Conservation (phyloP, 2,329 filamentous ascomycete genomes). For the Cryphonectria carpinicola region DNA sequence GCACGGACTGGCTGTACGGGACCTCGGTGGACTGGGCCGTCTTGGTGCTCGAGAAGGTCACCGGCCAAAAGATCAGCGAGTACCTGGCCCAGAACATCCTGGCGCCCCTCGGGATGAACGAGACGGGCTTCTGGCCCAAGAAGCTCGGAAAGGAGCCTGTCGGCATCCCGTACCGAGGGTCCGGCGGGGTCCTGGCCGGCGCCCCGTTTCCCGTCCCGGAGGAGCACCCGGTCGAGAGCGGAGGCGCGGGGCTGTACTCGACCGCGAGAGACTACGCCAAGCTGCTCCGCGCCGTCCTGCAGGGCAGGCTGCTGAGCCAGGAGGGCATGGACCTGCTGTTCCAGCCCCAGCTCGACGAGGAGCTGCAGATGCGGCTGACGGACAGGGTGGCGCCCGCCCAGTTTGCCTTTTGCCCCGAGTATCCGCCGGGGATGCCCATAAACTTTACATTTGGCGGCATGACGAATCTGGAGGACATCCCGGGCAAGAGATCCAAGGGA, state of each 20-base stretch:
- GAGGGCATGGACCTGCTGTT: conserved; percentile 32
- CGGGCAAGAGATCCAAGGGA: conserved; percentile 20
- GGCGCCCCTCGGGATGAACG: conserved; percentile 29
- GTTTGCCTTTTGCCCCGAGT: conserved; percentile 12
- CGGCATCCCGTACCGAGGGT: conserved; percentile 14
- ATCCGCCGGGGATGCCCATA: not conserved
- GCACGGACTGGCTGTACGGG: conserved; percentile 38
- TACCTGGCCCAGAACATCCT: conserved; percentile 35
- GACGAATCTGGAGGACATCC: conserved; percentile 22
- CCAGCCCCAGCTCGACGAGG: conserved; percentile 28
- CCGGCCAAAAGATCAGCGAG: conserved; percentile 31
- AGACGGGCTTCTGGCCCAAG: conserved; percentile 34
- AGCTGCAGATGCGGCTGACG: conserved; percentile 29
- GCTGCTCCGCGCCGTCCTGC: conserved; percentile 29
- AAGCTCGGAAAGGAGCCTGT: conserved; percentile 3
- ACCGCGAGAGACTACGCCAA: conserved; percentile 31
- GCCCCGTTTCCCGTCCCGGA: conserved; percentile 16
- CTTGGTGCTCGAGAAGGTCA: conserved; percentile 32
- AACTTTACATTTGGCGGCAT: conserved; percentile 24
- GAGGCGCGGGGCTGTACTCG: conserved; percentile 34
- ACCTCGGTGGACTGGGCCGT: conserved; percentile 38
- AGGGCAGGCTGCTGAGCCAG: conserved; percentile 26
- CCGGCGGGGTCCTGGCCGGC: not conserved
- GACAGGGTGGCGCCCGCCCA: not conserved
- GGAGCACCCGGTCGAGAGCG: conserved; percentile 30